A percentile compares a stretch with the other conserved stretches of the same genome.
Evolutionary conservation across 1,284 basidiomycete species (phyloP).

Genomic region (Caloboletus firmus): DNA sequence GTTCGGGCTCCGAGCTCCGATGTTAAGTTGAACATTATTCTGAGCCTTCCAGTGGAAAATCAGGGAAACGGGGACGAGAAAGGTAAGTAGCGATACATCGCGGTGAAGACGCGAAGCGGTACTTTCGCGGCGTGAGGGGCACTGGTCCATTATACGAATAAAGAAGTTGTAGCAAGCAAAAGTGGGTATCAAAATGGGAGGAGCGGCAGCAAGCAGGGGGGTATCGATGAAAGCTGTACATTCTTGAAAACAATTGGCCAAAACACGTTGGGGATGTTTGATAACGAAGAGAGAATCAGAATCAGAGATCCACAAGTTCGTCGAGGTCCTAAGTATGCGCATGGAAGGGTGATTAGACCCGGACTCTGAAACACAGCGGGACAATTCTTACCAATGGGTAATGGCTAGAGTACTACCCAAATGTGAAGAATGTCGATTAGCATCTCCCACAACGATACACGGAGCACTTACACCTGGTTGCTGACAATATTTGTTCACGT

Average conservation of each 20-base stretch:
- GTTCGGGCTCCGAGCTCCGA: not conserved
- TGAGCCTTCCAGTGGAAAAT: not conserved
- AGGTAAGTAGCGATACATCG: not conserved
- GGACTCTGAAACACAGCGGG: not conserved
- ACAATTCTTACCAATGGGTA: conserved; percentile 22
- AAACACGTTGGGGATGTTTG: not conserved
- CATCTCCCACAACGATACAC: not conserved
- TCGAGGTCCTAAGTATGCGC: conserved; percentile 18
- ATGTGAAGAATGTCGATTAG: not conserved
- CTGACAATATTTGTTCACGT: conserved; percentile 16
- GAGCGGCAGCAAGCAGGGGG: not conserved
- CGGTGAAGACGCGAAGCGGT: not conserved
- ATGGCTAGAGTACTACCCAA: conserved; percentile 25
- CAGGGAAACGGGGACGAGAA: not conserved
- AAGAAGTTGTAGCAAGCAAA: not conserved
- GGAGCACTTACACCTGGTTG: conserved; percentile 17
- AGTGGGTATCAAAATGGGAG: not conserved
- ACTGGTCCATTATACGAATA: not conserved
- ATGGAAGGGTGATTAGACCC: not conserved
- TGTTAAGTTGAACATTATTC: too few relatives aligned
- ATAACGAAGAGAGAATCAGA: not conserved
- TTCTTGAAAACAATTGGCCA: not conserved
- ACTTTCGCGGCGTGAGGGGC: not conserved
- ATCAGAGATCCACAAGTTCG: conserved; percentile 21
- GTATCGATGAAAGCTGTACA: conserved; percentile 3